A percentile compares a stretch with the other conserved stretches of the same genome.
These are phyloP conservation scores for Dactylis glomerata DNA, from an alignment of 176 grass and related monocot genomes.

Conservation along the genomic window DNA sequence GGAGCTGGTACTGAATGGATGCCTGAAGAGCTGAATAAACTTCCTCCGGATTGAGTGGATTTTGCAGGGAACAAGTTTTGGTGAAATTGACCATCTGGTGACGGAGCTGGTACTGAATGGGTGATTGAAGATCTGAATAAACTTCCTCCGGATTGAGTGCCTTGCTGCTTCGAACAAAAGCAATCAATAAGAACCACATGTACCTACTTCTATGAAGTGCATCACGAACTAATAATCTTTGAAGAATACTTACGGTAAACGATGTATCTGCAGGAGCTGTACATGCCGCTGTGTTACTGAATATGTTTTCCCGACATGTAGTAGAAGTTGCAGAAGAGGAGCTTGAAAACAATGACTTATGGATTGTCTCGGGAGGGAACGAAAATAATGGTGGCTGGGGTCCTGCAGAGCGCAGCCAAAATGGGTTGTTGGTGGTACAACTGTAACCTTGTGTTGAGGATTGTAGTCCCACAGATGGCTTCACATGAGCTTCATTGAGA, in stretches of 20 bases:
- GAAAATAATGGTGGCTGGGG: neutral
- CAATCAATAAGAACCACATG: neutral
- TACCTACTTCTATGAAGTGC: constrained; percentile 2
- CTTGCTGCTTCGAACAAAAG: constrained; percentile 1
- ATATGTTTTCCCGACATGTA: neutral
- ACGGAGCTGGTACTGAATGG: constrained; percentile 19
- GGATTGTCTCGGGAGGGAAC: neutral
- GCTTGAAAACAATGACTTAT: no score
- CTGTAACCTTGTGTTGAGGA: neutral
- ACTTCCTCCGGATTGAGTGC: no score
- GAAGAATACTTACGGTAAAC: constrained; percentile 4
- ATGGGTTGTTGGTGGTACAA: constrained; percentile 6
- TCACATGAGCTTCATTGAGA: neutral
- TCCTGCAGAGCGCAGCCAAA: neutral
- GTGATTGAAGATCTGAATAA: neutral
- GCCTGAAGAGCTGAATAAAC: constrained; percentile 1
- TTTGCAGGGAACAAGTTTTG: no score
- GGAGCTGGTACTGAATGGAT: constrained; percentile 16
- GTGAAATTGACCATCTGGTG: neutral
- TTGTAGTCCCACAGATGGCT: neutral
- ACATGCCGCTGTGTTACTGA: constrained; percentile 10
- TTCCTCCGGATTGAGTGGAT: no score
- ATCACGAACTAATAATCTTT: neutral
- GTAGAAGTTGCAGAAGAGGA: neutral
- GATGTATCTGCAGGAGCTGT: constrained; percentile 12